Percentiles rank a stretch among this genome's conserved stretches.
Conservation (phyloP, 805 yeast genomes). For the Torulaspora indica region DNA sequence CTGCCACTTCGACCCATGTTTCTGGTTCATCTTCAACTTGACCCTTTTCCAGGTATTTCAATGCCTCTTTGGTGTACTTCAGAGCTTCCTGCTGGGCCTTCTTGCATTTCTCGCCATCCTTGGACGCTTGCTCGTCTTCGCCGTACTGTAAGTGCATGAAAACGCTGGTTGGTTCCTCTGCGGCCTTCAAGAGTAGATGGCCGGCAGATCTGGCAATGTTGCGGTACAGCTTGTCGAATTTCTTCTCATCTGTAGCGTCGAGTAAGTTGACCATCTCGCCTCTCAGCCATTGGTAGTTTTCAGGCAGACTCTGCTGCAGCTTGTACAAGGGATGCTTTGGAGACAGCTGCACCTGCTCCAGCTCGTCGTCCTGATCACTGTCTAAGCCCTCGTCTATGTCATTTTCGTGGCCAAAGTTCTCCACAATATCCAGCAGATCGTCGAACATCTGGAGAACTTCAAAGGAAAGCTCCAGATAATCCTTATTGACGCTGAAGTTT, state of each 20-base stretch:
- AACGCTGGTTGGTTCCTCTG: slow-evolving; percentile 54
- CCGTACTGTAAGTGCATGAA: slow-evolving; percentile 58
- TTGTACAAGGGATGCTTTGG: slow-evolving; percentile 54
- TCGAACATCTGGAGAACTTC: slow-evolving; percentile 56
- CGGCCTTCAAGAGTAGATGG: slow-evolving; percentile 56
- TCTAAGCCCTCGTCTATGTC: slow-evolving; percentile 55
- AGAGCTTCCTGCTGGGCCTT: slow-evolving; percentile 50
- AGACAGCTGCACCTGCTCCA: slow-evolving; percentile 38
- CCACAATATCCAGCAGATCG: slow-evolving; percentile 63
- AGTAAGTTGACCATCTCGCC: slow-evolving; percentile 27
- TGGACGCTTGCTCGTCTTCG: slow-evolving; percentile 38
- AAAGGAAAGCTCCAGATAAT: slow-evolving; percentile 39
- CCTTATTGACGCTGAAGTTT: slow-evolving; percentile 44
- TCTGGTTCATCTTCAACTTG: slow-evolving; percentile 71
- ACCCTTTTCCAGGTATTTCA: slow-evolving; percentile 52
- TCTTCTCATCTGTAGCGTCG: slow-evolving; percentile 12
- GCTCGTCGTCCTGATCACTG: slow-evolving; percentile 46
- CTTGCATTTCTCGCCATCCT: slow-evolving; percentile 26
- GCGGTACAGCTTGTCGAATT: slow-evolving; percentile 30
- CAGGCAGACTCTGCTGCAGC: slow-evolving; percentile 36
- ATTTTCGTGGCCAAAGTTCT: slow-evolving; percentile 55
- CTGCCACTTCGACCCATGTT: slow-evolving; percentile 80
- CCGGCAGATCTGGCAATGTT: slow-evolving; percentile 52
- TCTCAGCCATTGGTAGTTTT: slow-evolving; percentile 49
- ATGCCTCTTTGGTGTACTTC: slow-evolving; percentile 47